Base-by-base conservation (phyloP, 2,329 filamentous ascomycete genomes). In the Hymenoscyphus occultus region DNA sequence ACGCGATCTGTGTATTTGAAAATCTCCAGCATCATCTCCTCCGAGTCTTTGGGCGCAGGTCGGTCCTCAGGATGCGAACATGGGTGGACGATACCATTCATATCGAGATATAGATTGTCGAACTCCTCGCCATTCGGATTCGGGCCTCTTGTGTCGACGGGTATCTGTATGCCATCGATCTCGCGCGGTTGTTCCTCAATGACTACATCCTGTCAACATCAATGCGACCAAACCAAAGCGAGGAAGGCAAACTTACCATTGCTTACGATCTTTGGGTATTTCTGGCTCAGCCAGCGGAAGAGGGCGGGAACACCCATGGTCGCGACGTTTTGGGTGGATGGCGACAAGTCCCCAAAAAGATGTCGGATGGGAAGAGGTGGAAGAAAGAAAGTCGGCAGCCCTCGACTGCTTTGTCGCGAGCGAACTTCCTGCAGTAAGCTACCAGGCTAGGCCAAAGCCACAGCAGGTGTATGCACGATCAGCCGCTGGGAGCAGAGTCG, bases 31-130 rank as follows among this genome's bases (percentile, higher is more conserved):
- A 99, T 99, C 95, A 99, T 99, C 80, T 98, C 95, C 77, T 96
- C 92, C 80, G 99, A 95, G 67, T 95, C 94, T 74, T 90, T 90
- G 12, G 95, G 95, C 3, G 95, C 87, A 1, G 95, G 93, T 68
- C 88, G 87, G 74, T 98, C 94, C 77, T 99, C 95, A 0, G 95
- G 95, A 80, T 99, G 95, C 58, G 94, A 97, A 80, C 95, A 99
- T 39, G 96, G 96, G 81, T 99, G 95, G 45, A 99, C 95, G 71
- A 99, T 99, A 76, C 95, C 96, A 78, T 99, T 99, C 94, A 99
- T 98, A 75, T 99, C 95, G 69, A 99, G 86, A 76, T 99, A 99
- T 5, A 99, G 83, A 74, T 99, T 99, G 80, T 99, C 94, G 74
- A 97, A 91, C 78, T 99, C 95, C 79, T 98, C 94, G 76, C 93